phyloP scores from a whole-genome alignment of 2,329 filamentous ascomycete species.

The Myriosclerotinia curreyana region DNA sequence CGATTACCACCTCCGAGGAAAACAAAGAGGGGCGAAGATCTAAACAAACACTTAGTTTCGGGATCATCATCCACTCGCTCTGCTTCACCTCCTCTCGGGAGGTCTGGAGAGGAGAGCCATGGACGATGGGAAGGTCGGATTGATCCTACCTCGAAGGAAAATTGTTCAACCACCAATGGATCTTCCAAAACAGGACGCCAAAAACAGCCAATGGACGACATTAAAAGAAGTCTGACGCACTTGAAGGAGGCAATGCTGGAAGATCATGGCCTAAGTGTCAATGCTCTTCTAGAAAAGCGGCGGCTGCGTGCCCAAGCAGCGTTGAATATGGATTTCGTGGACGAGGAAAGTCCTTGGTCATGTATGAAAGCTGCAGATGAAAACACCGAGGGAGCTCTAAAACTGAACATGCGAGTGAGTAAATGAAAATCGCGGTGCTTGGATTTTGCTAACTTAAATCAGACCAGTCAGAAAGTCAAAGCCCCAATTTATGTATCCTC shows the following conservation, averaged over 20 bases:
- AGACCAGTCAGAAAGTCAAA: conserved; percentile 27
- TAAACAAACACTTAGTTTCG: not conserved
- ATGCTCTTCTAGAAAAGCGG: not conserved
- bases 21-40: not conserved
- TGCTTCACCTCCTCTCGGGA: not conserved
- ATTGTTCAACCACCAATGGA: not conserved
- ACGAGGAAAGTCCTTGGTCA: conserved; percentile 31
- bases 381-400: conserved; percentile 14
- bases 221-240: not conserved
- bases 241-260: not conserved
- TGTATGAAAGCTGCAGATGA: conserved; percentile 24
- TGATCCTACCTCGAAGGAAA: not conserved
- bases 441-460: conserved; percentile 19
- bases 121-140: not conserved
- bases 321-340: conserved; percentile 9
- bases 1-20: not conserved
- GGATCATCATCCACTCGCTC: not conserved
- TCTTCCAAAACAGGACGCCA: not conserved
- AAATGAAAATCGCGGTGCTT: not conserved
- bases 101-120: not conserved
- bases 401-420: conserved; percentile 25
- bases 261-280: conserved; percentile 3
- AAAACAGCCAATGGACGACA: not conserved
- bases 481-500: conserved; percentile 21
- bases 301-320: not conserved